Evolutionary conservation across 306 rosid genomes (phyloP), one percentile per base, ranked within the genome.

Genomic region (Albizia julibrissin): DNA sequence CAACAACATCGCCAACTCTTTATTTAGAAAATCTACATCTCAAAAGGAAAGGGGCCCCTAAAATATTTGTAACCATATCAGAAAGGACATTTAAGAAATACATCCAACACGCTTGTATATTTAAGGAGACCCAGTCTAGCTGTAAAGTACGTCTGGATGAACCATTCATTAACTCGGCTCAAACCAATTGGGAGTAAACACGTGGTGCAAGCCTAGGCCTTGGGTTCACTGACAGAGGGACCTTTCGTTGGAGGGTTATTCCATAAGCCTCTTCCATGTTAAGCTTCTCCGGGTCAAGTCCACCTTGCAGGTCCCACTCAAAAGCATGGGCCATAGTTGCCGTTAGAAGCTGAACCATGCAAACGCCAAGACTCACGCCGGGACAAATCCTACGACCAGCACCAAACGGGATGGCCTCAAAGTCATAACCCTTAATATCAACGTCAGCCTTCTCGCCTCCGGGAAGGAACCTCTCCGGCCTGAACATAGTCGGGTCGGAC

Each of bases 401-500:
- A 61, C 67, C 67, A 12, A 61, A 61, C 16, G 67, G 67, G 31
- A 61, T 61, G 34, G 33, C 67, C 67, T 61, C 67, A 61, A 61
- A 61, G 34, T 61, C 33, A 24, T 61, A 61, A 24, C 67, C 67
- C 67, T 26, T 61, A 10, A 61, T 61, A 61, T 61, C 67, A 11
- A 22, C 3, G 18, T 61, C 16, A 24, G 67, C 67, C 67, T 61
- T 61, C 16, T 61, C 67, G 16, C 67, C 67, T 3, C 67, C 34
- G 0, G 34, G 16, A 11, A 61, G 67, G 33, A 26, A 61, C 34
- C 67, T 61, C 16, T 61, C 67, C 3, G 67, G 67, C 67, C 5
- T 61, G 67, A 61, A 61, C 67, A 10, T 9, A 0, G 18, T 1
- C 18, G 67, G 67, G 7, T 61, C 67, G 3, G 67, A 22, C 67